A percentile compares a stretch with the other conserved stretches of the same genome.
phyloP scores from a whole-genome alignment of 441 rosid species.

The Iberis amara region DNA sequence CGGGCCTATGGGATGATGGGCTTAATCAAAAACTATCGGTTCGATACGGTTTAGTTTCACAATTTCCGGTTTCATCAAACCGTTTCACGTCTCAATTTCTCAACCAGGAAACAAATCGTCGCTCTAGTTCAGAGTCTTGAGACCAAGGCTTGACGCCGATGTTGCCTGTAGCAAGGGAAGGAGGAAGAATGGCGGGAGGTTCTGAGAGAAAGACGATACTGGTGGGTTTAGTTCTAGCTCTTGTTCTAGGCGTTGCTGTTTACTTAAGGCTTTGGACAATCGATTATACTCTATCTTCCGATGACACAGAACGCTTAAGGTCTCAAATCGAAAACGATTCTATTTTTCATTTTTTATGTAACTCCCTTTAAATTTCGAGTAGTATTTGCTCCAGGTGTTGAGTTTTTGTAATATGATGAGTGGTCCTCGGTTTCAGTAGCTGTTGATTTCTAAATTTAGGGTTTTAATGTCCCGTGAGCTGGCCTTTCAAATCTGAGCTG shows the following conservation, averaged over 20 bases:
- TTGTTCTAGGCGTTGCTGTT: conserved; percentile 65
- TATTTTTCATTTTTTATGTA: not conserved
- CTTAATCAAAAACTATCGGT: not conserved
- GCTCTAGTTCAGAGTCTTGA: not conserved
- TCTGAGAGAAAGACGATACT: conserved; percentile 45
- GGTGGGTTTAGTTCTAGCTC: conserved; percentile 48
- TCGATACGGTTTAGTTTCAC: conserved; percentile 9
- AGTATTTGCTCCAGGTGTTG: not conserved
- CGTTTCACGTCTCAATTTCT: not conserved
- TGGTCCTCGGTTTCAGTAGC: conserved; percentile 1
- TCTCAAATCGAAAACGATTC: conserved; percentile 12
- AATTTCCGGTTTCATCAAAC: conserved; percentile 20
- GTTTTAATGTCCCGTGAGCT: too few relatives aligned
- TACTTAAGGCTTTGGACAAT: conserved; percentile 83
- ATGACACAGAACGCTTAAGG: conserved; percentile 74
- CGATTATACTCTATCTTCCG: conserved; percentile 67
- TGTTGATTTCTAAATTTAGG: conserved; percentile 1
- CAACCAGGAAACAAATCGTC: not conserved
- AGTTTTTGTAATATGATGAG: not conserved
- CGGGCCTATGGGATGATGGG: conserved; percentile 17
- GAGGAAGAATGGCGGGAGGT: conserved; percentile 44
- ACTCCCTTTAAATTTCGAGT: not conserved
- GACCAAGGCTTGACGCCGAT: not conserved
- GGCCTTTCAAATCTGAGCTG: not conserved
- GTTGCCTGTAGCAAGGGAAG: conserved; percentile 18